Conservation (phyloP, 768 basidiomycete genomes). For the Tulasnella calospora region DNA sequence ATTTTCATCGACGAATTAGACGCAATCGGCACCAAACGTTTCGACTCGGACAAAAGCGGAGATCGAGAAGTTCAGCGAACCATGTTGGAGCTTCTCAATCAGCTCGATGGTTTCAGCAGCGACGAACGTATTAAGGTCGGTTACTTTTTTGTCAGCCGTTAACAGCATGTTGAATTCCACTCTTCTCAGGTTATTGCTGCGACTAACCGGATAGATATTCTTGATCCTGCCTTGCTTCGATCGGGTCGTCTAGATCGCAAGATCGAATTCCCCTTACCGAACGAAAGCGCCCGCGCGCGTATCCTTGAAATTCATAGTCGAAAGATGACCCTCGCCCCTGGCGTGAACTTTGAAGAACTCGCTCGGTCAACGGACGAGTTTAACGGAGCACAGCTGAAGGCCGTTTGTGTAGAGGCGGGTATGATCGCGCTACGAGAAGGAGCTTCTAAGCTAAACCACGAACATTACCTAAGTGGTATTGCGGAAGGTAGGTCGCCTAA, state of each 20-base stretch:
- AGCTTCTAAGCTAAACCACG: constrained; percentile 79
- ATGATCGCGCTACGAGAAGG: constrained; percentile 98
- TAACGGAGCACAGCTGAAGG: constrained; percentile 95
- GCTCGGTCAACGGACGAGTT: constrained; percentile 97
- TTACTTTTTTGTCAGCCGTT: constrained; percentile 4
- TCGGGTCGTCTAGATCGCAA: constrained; percentile 97
- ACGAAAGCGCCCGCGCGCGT: constrained; percentile 90
- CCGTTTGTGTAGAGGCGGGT: constrained; percentile 97
- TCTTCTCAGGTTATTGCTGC: constrained; percentile 84
- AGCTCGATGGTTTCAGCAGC: constrained; percentile 94
- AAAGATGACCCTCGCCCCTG: constrained; percentile 83
- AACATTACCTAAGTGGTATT: constrained; percentile 92
- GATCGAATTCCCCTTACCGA: constrained; percentile 97
- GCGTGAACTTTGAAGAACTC: constrained; percentile 95
- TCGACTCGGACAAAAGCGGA: constrained; percentile 97
- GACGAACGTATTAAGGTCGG: constrained; percentile 93
- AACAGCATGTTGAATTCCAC: constrained; percentile 13
- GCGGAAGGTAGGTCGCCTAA: constrained; percentile 60
- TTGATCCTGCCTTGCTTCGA: constrained; percentile 96
- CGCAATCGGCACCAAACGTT: constrained; percentile 98
- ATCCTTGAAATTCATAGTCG: constrained; percentile 96
- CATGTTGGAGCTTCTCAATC: constrained; percentile 98
- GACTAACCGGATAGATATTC: constrained; percentile 96
- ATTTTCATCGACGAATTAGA: constrained; percentile 99
- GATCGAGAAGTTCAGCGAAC: constrained; percentile 99